Conservation (phyloP, 208 protist species). For the Giardia muris region DNA sequence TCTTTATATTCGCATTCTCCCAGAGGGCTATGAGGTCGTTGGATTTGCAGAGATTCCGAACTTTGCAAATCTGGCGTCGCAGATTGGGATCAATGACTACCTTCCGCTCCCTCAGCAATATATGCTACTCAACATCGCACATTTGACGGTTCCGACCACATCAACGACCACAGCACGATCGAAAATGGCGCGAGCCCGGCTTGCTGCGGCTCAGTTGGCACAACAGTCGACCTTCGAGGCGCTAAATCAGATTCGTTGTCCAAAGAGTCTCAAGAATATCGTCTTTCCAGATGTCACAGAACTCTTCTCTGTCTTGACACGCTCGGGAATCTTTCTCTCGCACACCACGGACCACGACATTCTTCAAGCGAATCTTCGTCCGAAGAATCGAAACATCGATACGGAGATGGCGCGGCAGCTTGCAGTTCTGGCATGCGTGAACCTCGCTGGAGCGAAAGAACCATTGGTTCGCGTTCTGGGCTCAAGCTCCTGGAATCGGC, state of each 20-base stretch:
- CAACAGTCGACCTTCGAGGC: neutral
- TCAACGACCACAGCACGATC: neutral
- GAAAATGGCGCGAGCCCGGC: neutral
- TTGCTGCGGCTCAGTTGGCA: neutral
- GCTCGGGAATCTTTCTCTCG: neutral
- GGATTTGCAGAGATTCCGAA: neutral
- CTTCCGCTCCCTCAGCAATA: neutral
- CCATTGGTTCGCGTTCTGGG: neutral
- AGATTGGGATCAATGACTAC: neutral
- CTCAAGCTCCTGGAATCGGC: neutral
- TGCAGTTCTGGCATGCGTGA: neutral
- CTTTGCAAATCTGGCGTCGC: neutral
- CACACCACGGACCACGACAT: neutral
- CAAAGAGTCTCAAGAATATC: neutral
- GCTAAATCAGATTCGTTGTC: neutral
- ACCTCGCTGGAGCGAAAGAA: neutral
- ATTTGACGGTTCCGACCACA: neutral
- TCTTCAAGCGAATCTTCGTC: neutral
- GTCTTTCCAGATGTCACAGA: neutral
- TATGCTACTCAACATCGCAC: neutral
- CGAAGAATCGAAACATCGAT: neutral
- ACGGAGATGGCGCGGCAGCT: neutral
- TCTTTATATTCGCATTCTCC: neutral
- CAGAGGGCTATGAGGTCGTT: conserved; percentile 10
- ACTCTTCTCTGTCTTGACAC: neutral